Conservation (phyloP, 352 stramenopile genomes). For the Phytopythium cucurbitacearum region DNA sequence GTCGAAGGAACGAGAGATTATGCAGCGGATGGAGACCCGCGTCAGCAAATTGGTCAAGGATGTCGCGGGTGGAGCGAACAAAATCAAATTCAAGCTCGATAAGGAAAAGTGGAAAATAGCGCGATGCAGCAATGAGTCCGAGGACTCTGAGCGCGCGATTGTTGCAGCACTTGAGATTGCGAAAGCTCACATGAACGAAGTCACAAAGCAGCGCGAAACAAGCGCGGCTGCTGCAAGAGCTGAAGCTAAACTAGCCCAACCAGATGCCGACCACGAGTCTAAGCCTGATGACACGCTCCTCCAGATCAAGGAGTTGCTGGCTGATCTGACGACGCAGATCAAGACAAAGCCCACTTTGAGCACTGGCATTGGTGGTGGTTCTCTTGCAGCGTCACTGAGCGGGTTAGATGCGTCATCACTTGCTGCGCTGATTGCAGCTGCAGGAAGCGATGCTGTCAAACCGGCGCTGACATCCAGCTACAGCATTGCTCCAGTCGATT, state of each 20-base stretch:
- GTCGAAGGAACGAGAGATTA: slow-evolving; percentile 35
- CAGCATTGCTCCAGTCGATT: neutral
- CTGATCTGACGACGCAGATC: slow-evolving; percentile 24
- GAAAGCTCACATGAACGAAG: slow-evolving; percentile 4
- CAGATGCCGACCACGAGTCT: neutral
- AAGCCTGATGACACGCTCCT: slow-evolving; percentile 33
- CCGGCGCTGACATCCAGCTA: too few relatives aligned
- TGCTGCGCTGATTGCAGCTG: too few relatives aligned
- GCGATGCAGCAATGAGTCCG: too few relatives aligned
- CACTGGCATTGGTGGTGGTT: neutral
- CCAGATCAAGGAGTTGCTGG: slow-evolving; percentile 55
- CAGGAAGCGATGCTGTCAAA: too few relatives aligned
- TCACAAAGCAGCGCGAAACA: slow-evolving; percentile 11
- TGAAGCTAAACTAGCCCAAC: neutral
- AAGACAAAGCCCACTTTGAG: neutral
- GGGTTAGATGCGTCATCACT: too few relatives aligned
- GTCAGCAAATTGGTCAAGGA: slow-evolving; percentile 29
- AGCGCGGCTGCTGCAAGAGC: slow-evolving; percentile 8
- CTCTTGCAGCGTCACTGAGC: too few relatives aligned
- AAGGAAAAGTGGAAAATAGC: slow-evolving; percentile 8
- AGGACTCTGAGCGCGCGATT: too few relatives aligned
- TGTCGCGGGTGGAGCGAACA: slow-evolving; percentile 23
- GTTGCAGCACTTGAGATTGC: too few relatives aligned
- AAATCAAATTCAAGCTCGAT: slow-evolving; percentile 20
- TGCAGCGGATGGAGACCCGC: slow-evolving; percentile 32